Base-by-base conservation (phyloP, 2,329 filamentous ascomycete genomes). In the Nigrospora osmanthi region DNA sequence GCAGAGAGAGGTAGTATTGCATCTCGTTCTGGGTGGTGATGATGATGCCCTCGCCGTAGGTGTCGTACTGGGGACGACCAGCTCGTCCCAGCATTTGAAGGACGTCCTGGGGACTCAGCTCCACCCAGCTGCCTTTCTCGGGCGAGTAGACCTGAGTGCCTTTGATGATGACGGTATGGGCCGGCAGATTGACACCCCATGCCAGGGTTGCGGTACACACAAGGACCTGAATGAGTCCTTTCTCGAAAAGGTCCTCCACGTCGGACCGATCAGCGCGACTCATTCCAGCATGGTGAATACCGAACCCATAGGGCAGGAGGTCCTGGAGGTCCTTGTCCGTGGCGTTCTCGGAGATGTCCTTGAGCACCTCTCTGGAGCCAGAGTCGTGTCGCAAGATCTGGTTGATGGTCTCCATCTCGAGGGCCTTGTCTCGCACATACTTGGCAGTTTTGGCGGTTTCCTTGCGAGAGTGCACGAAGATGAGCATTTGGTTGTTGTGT, bases 241-340 rank as follows among this genome's bases (percentile, higher is more conserved):
- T 86, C 38, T 87, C 81, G 58, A 98, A 98, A 17, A 98, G 78
- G 60, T 95, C 91, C 61, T 97, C 91, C 12, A 98, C 93, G 41
- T 91, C 88, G 28, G 87, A 90, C 68, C 94, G 85, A 71, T 98
- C 94, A n/a, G 85, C 82, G 62, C 93, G 81, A 63, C 82, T 94
- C 87, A 98, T 94, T 66, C 93, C 93, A 59, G 93, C 93, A 66
- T 98, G 93, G 69, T 98, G 93, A 49, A 98, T 98, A 59, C 93
- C 93, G 55, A 98, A 94, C 7, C 94, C 93, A 56, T 97, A 97
- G 0, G 93, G 93, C 60, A 98, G 71, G 11, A 98, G 72, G 60
- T 97, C 93, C 64, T 97, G 97, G 42, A 98, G 73, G 44, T 95
- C 90, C 42, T 83, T 73, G 61, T 98, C 93, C 32, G 84, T 83